Percentiles rank a stretch among this genome's conserved stretches.
phyloP scores from a whole-genome alignment of 106 monocot genomes.

The Ottelia alismoides region DNA sequence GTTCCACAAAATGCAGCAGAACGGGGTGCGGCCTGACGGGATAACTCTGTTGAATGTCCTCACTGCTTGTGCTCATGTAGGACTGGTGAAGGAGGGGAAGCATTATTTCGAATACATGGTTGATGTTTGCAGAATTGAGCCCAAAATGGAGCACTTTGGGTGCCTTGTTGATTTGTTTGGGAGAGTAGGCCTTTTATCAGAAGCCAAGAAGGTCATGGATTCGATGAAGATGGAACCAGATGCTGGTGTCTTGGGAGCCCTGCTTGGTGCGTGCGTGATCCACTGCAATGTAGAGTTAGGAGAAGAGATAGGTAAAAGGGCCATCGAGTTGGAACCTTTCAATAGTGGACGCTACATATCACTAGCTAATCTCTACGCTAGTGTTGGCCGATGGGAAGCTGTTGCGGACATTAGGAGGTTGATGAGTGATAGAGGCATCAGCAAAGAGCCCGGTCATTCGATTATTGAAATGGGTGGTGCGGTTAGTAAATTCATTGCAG shows the following conservation, averaged over 20 bases:
- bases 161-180: conserved; percentile 79
- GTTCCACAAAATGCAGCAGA: conserved; percentile 46
- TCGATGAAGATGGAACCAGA: conserved; percentile 66
- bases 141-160: conserved; percentile 65
- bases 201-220: conserved; percentile 50
- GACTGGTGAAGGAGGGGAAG: conserved; percentile 38
- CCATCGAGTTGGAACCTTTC: conserved; percentile 43
- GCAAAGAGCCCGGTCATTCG: conserved; percentile 65
- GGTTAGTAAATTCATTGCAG: conserved; percentile 55
- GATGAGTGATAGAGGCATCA: conserved; percentile 61
- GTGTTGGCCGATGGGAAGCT: conserved; percentile 55
- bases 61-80: conserved; percentile 65
- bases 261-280: conserved; percentile 67
- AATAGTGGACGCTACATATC: conserved; percentile 72
- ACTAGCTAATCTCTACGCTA: conserved; percentile 58
- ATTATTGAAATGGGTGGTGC: conserved; percentile 48
- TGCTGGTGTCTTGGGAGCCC: conserved; percentile 58
- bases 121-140: conserved; percentile 25
- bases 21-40: conserved; percentile 39
- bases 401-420: conserved; percentile 43
- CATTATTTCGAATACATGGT: conserved; percentile 44
- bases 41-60: conserved; percentile 65
- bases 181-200: conserved; percentile 49
- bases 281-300: conserved; percentile 55
- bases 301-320: conserved; percentile 29